Conservation (phyloP, 169 alveolate species). For the Gregarina niphandrodes region DNA sequence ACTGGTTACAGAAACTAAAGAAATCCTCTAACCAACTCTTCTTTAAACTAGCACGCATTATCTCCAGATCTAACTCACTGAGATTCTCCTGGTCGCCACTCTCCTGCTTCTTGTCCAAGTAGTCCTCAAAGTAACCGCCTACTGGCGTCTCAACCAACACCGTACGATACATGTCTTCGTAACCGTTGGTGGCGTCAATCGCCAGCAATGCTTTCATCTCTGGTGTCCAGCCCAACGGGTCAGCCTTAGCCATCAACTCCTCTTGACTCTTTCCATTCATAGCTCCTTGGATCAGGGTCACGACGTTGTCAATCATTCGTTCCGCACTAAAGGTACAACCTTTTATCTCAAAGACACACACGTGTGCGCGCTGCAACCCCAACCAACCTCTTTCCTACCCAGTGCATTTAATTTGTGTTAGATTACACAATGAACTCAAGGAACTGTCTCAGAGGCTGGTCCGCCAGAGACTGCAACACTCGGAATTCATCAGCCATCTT, state of each 20-base stretch:
- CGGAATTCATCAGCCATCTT: conserved; percentile 81
- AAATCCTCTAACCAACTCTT: conserved; percentile 83
- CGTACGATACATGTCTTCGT: conserved; percentile 74
- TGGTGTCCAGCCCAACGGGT: conserved; percentile 91
- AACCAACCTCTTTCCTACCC: no score
- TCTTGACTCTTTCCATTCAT: conserved; percentile 65
- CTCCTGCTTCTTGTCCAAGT: not conserved
- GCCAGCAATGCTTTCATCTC: conserved; percentile 76
- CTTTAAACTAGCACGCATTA: conserved; percentile 64
- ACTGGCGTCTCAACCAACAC: conserved; percentile 91
- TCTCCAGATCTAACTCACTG: conserved; percentile 38
- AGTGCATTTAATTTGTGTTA: not conserved
- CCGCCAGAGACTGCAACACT: conserved; percentile 55
- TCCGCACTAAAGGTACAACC: conserved; percentile 47
- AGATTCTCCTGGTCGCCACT: conserved; percentile 6
- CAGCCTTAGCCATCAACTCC: conserved; percentile 65
- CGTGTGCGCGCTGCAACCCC: no score
- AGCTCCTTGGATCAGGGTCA: conserved; percentile 84
- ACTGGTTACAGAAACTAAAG: conserved; percentile 53
- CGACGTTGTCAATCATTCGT: conserved; percentile 91
- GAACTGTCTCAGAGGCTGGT: conserved; percentile 49
- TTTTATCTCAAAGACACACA: no score
- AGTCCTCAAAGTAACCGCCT: conserved; percentile 36
- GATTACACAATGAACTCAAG: conserved; percentile 54
- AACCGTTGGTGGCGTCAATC: conserved; percentile 72